Conservation (phyloP, 2,329 filamentous ascomycete species). For the Drechslerella coelobrocha region DNA sequence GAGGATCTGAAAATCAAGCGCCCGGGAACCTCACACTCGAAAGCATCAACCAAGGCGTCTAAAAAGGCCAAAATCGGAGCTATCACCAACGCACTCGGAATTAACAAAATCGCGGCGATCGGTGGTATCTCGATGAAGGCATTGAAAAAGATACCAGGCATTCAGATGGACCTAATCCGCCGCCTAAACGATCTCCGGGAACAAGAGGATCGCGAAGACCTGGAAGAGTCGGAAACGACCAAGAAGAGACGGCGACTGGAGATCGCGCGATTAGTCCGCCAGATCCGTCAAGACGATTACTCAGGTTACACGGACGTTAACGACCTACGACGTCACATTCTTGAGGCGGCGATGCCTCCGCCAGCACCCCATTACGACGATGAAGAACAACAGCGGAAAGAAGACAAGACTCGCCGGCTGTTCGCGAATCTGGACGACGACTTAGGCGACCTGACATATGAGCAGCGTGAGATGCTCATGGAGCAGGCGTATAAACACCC, state of each 20-base stretch:
- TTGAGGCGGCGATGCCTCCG: conserved; percentile 70
- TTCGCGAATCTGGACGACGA: conserved; percentile 90
- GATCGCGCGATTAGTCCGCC: conserved; percentile 33
- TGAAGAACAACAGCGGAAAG: conserved; percentile 65
- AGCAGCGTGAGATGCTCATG: conserved; percentile 84
- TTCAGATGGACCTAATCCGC: conserved; percentile 32
- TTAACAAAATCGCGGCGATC: conserved; percentile 42
- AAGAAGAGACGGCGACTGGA: conserved; percentile 39
- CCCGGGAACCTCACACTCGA: conserved; percentile 40
- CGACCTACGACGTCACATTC: conserved; percentile 63
- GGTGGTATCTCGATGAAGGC: conserved; percentile 33
- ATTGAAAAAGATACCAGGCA: conserved; percentile 39
- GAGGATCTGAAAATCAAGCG: conserved; percentile 12
- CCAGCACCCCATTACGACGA: conserved; percentile 31
- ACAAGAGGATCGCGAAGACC: conserved; percentile 19
- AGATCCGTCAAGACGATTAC: conserved; percentile 59
- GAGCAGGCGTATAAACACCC: conserved; percentile 89
- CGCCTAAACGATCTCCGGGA: conserved; percentile 41
- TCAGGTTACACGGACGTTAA: conserved; percentile 61
- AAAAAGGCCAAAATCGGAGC: conserved; percentile 37
- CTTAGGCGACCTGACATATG: conserved; percentile 89
- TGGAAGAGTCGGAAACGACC: conserved; percentile 10
- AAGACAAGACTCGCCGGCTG: conserved; percentile 73
- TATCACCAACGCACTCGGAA: conserved; percentile 42
- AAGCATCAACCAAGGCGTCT: conserved; percentile 39